Evolutionary conservation across 2,329 filamentous ascomycete species (phyloP), one percentile per base, ranked within the genome.

Genomic region (Nigrospora oryzae): DNA sequence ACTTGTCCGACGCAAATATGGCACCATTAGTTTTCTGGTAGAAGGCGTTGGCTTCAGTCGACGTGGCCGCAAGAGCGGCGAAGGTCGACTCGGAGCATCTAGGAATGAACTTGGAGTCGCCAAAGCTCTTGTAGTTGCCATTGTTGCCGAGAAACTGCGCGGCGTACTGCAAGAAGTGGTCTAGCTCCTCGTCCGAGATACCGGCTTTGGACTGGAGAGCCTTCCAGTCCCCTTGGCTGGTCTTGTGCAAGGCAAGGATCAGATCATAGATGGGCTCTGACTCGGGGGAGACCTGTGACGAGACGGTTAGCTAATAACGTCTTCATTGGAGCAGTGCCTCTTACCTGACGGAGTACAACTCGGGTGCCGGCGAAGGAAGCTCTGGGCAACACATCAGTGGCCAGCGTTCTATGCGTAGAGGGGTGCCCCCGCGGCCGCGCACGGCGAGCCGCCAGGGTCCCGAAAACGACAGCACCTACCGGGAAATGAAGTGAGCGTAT

Each of bases 401-500:
- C 13, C 13, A 15, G 19, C 23, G 15, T 30, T 40, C 19, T 14
- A 11, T 38, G 23, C 7, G 23, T 28, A 28, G 23, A 28, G 23
- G 34, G 16, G 14, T 35, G 34, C 4, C 14, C 14, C 35, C 35
- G 35, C n/a, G 15, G 42, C 17, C 37, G 38, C 43, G 34, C 39
- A 28, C 17, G 42, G 36, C 19, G 28, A 39, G 37, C 31, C 42
- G 39, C 42, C 50, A 40, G 43, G 45, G 13, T 46, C 45, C 48
- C 44, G 36, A 43, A 28, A 46, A 38, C 23, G 38, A 16, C 36
- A 43, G n/a, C 16, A 37, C 71, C 55, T 73, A 87, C 84, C 77
- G 80, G 77, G 83, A 88, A 61, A 95, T 87, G 61, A 84, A 89
- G 68, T 96, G 90, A 51, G 90, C 86, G 73, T 96, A 96, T 60